Evolutionary conservation across 805 yeast species (phyloP).

Genomic region (Candida krabiensis): DNA sequence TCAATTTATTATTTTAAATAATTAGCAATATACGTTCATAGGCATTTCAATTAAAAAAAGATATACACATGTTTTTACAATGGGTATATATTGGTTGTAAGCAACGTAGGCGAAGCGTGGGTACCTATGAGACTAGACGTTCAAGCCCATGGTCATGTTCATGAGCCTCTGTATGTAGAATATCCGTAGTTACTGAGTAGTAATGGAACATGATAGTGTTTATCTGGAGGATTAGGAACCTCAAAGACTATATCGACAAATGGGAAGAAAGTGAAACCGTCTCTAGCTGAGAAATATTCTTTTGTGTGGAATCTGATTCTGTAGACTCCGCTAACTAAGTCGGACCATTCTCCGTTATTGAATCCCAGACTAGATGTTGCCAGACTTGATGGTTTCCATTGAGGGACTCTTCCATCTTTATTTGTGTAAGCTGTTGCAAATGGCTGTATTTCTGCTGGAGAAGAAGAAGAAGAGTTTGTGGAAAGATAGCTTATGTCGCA

Average conservation of each 20-base stretch:
- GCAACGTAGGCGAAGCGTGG: too few species aligned
- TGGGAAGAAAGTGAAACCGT: conserved; percentile 71
- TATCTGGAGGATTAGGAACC: conserved; percentile 64
- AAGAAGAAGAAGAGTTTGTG: conserved; percentile 11
- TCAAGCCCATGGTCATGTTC: too few species aligned
- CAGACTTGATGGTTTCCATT: conserved; percentile 52
- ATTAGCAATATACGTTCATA: too few species aligned
- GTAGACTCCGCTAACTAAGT: conserved; percentile 61
- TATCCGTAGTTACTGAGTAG: conserved; percentile 83
- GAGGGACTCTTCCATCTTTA: conserved; percentile 73
- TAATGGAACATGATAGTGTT: conserved; percentile 89
- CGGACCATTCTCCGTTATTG: conserved; percentile 39
- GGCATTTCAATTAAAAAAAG: too few species aligned
- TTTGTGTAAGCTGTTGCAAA: conserved; percentile 75
- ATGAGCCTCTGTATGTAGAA: conserved; percentile 81
- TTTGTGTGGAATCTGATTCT: conserved; percentile 77
- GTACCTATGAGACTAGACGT: too few species aligned
- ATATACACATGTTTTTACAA: too few species aligned
- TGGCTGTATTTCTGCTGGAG: conserved; percentile 29
- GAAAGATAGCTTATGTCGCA: conserved; percentile 56
- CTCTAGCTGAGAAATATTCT: conserved; percentile 50
- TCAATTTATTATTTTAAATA: too few species aligned
- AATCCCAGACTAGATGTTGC: conserved; percentile 10
- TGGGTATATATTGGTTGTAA: too few species aligned
- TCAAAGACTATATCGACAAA: conserved; percentile 78